phyloP scores from a whole-genome alignment of 179 eudicot genomes.

The Silene vulgaris region DNA sequence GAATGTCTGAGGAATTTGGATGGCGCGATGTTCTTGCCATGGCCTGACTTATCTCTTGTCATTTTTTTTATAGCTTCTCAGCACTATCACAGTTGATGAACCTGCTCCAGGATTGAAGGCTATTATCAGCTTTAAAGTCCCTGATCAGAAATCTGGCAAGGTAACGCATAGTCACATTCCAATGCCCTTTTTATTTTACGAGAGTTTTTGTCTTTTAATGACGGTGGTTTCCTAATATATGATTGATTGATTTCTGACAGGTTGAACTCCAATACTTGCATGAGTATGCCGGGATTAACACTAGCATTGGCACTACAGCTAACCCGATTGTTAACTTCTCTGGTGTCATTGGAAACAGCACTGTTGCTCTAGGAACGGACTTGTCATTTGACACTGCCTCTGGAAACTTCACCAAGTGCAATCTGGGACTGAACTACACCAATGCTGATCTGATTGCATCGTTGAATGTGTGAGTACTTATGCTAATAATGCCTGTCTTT shows the following conservation, averaged over 20 bases:
- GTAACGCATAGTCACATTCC: slow-evolving; percentile 28
- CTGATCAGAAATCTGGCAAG: slow-evolving; percentile 95
- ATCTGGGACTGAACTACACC: slow-evolving; percentile 68
- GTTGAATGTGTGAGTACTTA: slow-evolving; percentile 60
- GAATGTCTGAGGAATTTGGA: neutral
- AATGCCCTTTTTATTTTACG: neutral
- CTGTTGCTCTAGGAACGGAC: slow-evolving; percentile 71
- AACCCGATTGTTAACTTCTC: slow-evolving; percentile 81
- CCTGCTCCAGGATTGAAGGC: slow-evolving; percentile 93
- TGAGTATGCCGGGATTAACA: slow-evolving; percentile 85
- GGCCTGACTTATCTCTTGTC: neutral
- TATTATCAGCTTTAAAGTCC: slow-evolving; percentile 66
- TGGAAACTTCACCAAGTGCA: slow-evolving; percentile 69
- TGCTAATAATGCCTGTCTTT: neutral
- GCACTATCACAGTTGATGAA: slow-evolving; percentile 79
- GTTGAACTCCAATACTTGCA: slow-evolving; percentile 89
- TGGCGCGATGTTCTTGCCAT: no score
- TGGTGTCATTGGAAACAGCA: slow-evolving; percentile 68
- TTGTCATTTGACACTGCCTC: slow-evolving; percentile 74
- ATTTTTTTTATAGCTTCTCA: slow-evolving; percentile 40
- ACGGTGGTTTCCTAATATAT: neutral
- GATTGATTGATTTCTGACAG: slow-evolving; percentile 28
- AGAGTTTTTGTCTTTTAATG: neutral
- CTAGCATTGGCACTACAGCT: slow-evolving; percentile 82
- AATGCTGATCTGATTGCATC: slow-evolving; percentile 73